Evolutionary conservation across 2,329 filamentous ascomycete genomes (phyloP), one percentile per base, ranked within the genome.

Genomic region (Epichloe aotearoae): DNA sequence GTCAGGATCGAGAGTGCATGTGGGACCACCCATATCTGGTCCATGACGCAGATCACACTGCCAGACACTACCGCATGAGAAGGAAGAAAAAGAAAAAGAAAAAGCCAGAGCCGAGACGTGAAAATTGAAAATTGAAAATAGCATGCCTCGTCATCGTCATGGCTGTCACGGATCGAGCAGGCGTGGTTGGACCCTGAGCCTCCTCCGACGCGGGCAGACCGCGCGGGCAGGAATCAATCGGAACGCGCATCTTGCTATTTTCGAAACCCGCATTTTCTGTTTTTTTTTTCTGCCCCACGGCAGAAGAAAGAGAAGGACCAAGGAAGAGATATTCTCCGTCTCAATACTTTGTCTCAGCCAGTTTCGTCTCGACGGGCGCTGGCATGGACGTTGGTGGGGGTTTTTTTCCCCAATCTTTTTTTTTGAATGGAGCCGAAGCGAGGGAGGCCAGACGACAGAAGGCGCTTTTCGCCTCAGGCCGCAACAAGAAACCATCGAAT

Each of bases 311-410:
- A 17, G n/a, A 41, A 2, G 12, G 7, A 26, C 8, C 7, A 8
- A 30, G 8, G 26, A 8, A 8, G 37, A 17, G 42, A 33, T 44
- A 44, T 44, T 44, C 37, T 36, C 26, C n/a, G 19, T 42, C 19
- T 48, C 46, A 49, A 49, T 49, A 49, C 26, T 42, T 39, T 42
- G 47, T 49, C 47, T 49, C 47, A 20, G n/a, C 34, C 12, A 30
- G 19, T 8, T 8, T 20, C 17, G 7, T 20, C 26, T 11, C 30
- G 30, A 4, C 30, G 8, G 26, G 8, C 10, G 10, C 30, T 41
- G 39, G 39, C 39, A 41, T 41, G 39, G 30, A 30, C 4, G 10
- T 30, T 11, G 30, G 30, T 30, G 10, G 23, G 23, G 6, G 23
- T 2, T 7, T 1, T 30, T 10, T 10, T 26, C 8, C 2, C 23